These are phyloP conservation scores for Stentor coeruleus DNA, from an alignment of 73 alveolate species.

Conservation along the genomic window DNA sequence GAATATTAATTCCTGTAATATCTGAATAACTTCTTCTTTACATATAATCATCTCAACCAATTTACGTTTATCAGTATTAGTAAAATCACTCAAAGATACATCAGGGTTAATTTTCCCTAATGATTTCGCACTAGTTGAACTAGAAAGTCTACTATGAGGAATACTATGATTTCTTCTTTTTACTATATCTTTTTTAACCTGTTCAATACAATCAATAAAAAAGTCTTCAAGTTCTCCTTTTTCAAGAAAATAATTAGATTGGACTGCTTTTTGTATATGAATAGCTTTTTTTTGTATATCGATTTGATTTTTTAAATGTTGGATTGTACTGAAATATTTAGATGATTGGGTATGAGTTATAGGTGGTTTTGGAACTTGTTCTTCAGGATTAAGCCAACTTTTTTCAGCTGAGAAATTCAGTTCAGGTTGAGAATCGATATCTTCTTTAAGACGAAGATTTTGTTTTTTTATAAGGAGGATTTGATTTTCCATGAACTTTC, in stretches of 20 bases:
- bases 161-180: not conserved
- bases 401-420: not conserved
- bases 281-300: conserved; percentile 1
- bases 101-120: not conserved
- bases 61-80: not conserved
- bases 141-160: not conserved
- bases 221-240: conserved; percentile 29
- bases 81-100: not conserved
- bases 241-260: conserved; percentile 13
- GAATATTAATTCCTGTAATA: conserved; percentile 1
- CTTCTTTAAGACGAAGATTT: not conserved
- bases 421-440: not conserved
- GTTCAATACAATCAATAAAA: conserved; percentile 17
- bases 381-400: not conserved
- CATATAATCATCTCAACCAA: not conserved
- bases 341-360: not conserved
- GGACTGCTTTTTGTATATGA: not conserved
- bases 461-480: not conserved
- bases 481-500: conserved; percentile 21
- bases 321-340: not conserved
- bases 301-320: conserved; percentile 16
- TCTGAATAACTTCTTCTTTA: not conserved
- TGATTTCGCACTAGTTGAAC: not conserved
- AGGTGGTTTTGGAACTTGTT: not conserved
- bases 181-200: conserved; percentile 2